Evolutionary conservation across 495 filamentous ascomycete genomes (phyloP).

Genomic region (Penicillium subrubescens): DNA sequence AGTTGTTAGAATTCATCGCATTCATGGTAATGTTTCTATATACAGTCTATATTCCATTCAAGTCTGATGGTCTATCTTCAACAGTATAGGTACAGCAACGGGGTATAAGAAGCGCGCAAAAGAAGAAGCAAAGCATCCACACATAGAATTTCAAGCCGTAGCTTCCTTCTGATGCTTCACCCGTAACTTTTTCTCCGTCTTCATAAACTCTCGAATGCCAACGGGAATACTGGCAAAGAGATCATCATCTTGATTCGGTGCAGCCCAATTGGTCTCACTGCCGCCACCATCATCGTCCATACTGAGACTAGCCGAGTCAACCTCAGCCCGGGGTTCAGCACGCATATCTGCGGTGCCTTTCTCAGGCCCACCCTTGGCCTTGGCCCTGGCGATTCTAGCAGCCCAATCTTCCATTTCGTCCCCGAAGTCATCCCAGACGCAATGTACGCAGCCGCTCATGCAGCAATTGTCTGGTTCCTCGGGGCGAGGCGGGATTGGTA

Average conservation of each 20-base stretch:
- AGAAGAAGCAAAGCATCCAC: background rate
- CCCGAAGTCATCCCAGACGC: slow-evolving; percentile 89
- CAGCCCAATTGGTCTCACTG: slow-evolving; percentile 67
- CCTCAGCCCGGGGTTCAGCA: slow-evolving; percentile 39
- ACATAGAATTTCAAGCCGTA: slow-evolving; percentile 15
- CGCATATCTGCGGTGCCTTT: slow-evolving; percentile 38
- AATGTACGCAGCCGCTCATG: slow-evolving; percentile 98
- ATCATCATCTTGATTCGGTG: slow-evolving; percentile 41
- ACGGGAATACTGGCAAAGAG: slow-evolving; percentile 84
- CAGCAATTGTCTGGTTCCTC: slow-evolving; percentile 97
- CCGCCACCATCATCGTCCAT: slow-evolving; percentile 86
- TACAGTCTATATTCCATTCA: slow-evolving; percentile 24
- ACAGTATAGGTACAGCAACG: slow-evolving; percentile 5
- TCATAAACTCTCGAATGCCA: slow-evolving; percentile 96
- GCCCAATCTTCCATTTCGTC: slow-evolving; percentile 93
- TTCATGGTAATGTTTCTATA: slow-evolving; percentile 20
- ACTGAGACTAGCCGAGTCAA: slow-evolving; percentile 48
- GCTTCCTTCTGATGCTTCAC: slow-evolving; percentile 59
- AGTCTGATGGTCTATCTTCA: slow-evolving; percentile 7
- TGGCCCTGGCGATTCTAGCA: slow-evolving; percentile 57
- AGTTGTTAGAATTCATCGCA: background rate
- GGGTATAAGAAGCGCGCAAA: slow-evolving; percentile 12
- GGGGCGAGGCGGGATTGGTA: slow-evolving; percentile 79
- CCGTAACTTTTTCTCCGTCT: slow-evolving; percentile 88
- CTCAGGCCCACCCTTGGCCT: slow-evolving; percentile 30